These are phyloP conservation scores for Sphagnum fallax DNA, from an alignment of 228 moss, liverwort and hornwort genomes.

Conservation along the genomic window DNA sequence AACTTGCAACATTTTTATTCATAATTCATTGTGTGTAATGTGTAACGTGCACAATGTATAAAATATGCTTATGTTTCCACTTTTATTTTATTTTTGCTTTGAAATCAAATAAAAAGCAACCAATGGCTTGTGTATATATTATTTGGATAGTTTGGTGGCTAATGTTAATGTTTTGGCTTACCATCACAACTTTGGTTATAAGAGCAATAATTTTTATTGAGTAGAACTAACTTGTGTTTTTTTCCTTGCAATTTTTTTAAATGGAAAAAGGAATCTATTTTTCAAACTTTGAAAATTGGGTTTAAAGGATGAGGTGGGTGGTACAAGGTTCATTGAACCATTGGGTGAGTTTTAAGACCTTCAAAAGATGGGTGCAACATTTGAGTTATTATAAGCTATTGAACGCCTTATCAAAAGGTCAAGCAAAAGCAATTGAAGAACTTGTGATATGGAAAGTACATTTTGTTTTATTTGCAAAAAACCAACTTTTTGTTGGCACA, in stretches of 20 bases:
- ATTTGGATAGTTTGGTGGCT: not conserved
- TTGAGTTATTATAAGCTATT: not conserved
- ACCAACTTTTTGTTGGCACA: too few species aligned
- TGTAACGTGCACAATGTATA: too few species aligned
- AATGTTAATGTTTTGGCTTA: not conserved
- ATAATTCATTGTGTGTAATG: too few species aligned
- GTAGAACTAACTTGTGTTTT: not conserved
- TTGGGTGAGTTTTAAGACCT: too few species aligned
- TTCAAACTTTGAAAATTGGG: not conserved
- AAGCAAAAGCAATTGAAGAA: not conserved
- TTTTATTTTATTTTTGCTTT: not conserved
- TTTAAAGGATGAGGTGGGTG: not conserved
- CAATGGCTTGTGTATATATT: not conserved
- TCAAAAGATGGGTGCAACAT: not conserved
- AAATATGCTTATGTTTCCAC: not conserved
- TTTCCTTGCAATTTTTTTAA: not conserved
- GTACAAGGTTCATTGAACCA: not conserved
- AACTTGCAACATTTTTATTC: not conserved
- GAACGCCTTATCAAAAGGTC: not conserved
- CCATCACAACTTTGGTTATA: not conserved
- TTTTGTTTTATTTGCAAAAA: not conserved
- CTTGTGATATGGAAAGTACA: not conserved
- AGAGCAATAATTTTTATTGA: not conserved
- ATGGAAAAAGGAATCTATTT: not conserved
- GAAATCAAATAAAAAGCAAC: not conserved